Evolutionary conservation across 2,329 filamentous ascomycete genomes (phyloP).

Genomic region (Lachnellula willkommii): DNA sequence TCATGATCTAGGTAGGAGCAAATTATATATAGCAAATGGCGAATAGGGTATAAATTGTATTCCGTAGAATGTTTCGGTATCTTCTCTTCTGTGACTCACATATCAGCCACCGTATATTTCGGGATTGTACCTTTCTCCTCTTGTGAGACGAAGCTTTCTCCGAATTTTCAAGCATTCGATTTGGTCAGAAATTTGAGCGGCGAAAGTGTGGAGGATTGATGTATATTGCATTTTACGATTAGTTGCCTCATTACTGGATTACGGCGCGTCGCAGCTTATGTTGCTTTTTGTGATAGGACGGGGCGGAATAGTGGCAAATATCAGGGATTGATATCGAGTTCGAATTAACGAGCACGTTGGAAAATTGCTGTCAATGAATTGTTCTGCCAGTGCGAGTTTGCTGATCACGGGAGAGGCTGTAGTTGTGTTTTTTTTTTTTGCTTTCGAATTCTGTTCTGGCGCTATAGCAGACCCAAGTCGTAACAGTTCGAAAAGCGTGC

Average conservation of each 20-base stretch:
- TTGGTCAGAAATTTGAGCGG: not conserved
- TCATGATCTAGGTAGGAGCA: not conserved
- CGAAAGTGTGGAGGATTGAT: constrained; percentile 1
- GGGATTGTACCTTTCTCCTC: not conserved
- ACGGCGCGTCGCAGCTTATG: constrained; percentile 13
- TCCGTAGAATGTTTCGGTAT: not conserved
- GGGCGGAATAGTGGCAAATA: constrained; percentile 21
- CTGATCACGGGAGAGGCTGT: constrained; percentile 29
- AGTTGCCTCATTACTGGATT: constrained; percentile 21
- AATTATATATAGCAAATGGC: not conserved
- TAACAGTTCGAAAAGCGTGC: constrained; percentile 27
- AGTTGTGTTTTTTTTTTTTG: constrained; percentile 23
- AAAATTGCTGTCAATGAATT: constrained; percentile 26
- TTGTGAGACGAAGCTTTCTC: not conserved
- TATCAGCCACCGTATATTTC: constrained; percentile 1
- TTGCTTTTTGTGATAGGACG: constrained; percentile 9
- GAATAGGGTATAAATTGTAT: not conserved
- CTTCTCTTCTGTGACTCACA: not conserved
- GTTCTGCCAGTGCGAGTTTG: constrained; percentile 20
- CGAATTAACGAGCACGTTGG: constrained; percentile 28
- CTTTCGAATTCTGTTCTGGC: constrained; percentile 31
- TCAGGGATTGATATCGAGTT: constrained; percentile 19
- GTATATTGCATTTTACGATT: constrained; percentile 19
- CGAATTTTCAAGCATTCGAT: not conserved
- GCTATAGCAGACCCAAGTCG: constrained; percentile 32